Conservation (phyloP, 2,329 filamentous ascomycete genomes). For the Colletotrichum eremochloae region DNA sequence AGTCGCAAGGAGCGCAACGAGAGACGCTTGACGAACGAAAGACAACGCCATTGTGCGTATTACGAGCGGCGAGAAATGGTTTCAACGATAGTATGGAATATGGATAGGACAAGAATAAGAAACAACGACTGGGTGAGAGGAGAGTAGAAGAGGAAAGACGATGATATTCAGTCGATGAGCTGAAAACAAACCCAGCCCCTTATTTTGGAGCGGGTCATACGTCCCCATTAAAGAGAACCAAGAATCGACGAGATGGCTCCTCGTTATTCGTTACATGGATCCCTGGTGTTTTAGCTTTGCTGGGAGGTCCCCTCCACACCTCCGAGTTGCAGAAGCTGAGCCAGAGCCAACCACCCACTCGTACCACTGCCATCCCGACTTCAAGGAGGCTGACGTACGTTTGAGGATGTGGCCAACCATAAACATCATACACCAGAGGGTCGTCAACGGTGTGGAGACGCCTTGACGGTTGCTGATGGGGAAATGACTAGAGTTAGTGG, state of each 20-base stretch:
- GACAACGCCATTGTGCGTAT: slow-evolving; percentile 33
- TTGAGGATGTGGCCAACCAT: slow-evolving; percentile 31
- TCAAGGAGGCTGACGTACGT: slow-evolving; percentile 41
- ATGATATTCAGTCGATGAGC: slow-evolving; percentile 5
- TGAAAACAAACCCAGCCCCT: slow-evolving; percentile 31
- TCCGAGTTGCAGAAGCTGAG: neutral
- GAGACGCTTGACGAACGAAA: slow-evolving; percentile 40
- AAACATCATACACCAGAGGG: slow-evolving; percentile 4
- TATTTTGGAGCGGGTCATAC: slow-evolving; percentile 30
- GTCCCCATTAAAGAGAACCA: slow-evolving; percentile 34
- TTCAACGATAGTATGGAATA: slow-evolving; percentile 15
- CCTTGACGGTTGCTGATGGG: slow-evolving; percentile 5
- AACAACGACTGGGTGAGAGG: slow-evolving; percentile 2
- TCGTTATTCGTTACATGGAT: slow-evolving; percentile 9
- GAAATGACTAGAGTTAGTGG: neutral
- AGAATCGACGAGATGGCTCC: slow-evolving; percentile 3
- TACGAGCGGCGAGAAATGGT: slow-evolving; percentile 6
- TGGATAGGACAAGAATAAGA: neutral
- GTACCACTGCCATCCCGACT: neutral
- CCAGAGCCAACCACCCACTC: neutral
- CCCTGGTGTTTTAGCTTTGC: slow-evolving; percentile 36
- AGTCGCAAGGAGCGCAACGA: slow-evolving; percentile 36
- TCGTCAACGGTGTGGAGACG: slow-evolving; percentile 17
- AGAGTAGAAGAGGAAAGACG: slow-evolving; percentile 7
- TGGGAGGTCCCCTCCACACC: slow-evolving; percentile 7